These are phyloP conservation scores for Trichomonascaceae sp. DNA, from an alignment of 1,139 yeast genomes.

Conservation along the genomic window DNA sequence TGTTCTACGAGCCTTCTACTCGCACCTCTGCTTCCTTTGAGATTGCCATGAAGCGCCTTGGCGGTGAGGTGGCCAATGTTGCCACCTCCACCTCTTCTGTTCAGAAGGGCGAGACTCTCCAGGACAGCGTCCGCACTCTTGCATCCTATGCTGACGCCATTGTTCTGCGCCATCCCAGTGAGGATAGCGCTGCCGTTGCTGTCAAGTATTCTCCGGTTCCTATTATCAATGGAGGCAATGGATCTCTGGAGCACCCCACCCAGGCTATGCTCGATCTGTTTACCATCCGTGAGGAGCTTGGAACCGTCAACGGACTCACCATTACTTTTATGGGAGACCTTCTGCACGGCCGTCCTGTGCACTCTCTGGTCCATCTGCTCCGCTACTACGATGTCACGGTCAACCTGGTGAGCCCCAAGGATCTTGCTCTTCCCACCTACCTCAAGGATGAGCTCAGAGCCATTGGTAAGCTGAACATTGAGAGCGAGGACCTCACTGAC, in stretches of 20 bases:
- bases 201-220: constrained; percentile 97
- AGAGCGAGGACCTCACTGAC: constrained; percentile 64
- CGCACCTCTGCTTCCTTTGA: constrained; percentile 94
- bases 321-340: constrained; percentile 99
- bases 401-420: constrained; percentile 85
- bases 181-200: constrained; percentile 84
- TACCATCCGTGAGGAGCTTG: constrained; percentile 97
- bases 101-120: constrained; percentile 95
- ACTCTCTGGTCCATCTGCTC: constrained; percentile 82
- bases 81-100: constrained; percentile 80
- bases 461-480: constrained; percentile 57
- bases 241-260: constrained; percentile 95
- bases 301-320: constrained; percentile 95
- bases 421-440: constrained; percentile 66
- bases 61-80: constrained; percentile 91
- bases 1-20: constrained; percentile 97
- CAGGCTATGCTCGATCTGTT: constrained; percentile 95
- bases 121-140: constrained; percentile 89
- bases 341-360: constrained; percentile 97
- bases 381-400: constrained; percentile 88
- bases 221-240: constrained; percentile 95
- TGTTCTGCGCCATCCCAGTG: constrained; percentile 92
- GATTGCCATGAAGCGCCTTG: constrained; percentile 99
- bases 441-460: constrained; percentile 51
- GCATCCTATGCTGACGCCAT: constrained; percentile 96